phyloP scores from a whole-genome alignment of 208 protist genomes.

The Leishmania arabica region DNA sequence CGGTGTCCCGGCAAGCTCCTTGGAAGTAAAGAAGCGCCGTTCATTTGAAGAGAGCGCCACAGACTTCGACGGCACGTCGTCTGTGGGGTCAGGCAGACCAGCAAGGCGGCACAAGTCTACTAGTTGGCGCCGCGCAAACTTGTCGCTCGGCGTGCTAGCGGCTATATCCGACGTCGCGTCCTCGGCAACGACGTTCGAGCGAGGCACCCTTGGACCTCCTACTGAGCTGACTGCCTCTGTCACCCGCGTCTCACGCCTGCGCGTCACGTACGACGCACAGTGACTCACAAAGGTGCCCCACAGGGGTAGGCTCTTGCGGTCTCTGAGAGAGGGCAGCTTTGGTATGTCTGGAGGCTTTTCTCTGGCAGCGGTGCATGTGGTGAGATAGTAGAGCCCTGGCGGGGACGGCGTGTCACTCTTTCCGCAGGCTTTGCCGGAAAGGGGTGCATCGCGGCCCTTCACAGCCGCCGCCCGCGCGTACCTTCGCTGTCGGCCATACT shows the following conservation, averaged over 20 bases:
- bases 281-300: slow-evolving; percentile 24
- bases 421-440: slow-evolving; percentile 28
- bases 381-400: slow-evolving; percentile 51
- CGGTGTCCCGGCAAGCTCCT: slow-evolving; percentile 63
- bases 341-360: slow-evolving; percentile 21
- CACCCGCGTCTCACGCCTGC: slow-evolving; percentile 2
- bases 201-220: slow-evolving; percentile 21
- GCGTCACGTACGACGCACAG: slow-evolving; percentile 29
- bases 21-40: slow-evolving; percentile 47
- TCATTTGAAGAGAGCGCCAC: slow-evolving; percentile 1
- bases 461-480: slow-evolving; percentile 37
- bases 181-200: slow-evolving; percentile 28
- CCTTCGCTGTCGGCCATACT: slow-evolving; percentile 32
- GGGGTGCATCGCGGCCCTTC: slow-evolving; percentile 34
- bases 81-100: slow-evolving; percentile 44
- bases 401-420: slow-evolving; percentile 50
- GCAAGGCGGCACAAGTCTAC: slow-evolving; percentile 30
- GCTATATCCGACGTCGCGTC: slow-evolving; percentile 35
- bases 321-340: slow-evolving; percentile 13
- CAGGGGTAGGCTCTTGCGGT: slow-evolving; percentile 9
- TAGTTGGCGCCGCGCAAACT: slow-evolving; percentile 33
- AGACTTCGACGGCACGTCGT: neutral
- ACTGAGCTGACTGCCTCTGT: slow-evolving; percentile 16
- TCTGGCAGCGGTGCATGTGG: slow-evolving; percentile 9
- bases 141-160: slow-evolving; percentile 35